Conservation (phyloP, 164 flowering plant species). For the Aristolochia californica region DNA sequence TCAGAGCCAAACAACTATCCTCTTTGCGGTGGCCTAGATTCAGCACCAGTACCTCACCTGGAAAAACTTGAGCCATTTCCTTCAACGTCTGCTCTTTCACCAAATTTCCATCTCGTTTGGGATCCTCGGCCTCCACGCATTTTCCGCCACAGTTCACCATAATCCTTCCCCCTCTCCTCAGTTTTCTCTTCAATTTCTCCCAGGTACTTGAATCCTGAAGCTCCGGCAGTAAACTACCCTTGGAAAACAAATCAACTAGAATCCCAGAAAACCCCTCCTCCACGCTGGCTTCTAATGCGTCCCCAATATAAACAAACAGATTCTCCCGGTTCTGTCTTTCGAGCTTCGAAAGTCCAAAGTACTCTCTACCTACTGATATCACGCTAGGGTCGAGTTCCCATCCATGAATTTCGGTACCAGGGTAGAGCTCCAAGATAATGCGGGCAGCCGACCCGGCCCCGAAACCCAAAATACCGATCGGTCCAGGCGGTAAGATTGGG, state of each 20-base stretch:
- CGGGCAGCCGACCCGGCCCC: constrained; percentile 85
- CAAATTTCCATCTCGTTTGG: constrained; percentile 42
- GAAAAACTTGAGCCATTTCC: constrained; percentile 58
- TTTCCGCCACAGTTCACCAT: constrained; percentile 95
- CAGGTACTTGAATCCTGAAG: constrained; percentile 45
- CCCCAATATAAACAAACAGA: constrained; percentile 50
- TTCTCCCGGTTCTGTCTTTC: constrained; percentile 36
- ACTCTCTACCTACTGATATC: constrained; percentile 64
- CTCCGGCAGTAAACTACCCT: constrained; percentile 53
- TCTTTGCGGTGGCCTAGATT: constrained; percentile 41
- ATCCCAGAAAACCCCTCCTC: constrained; percentile 49
- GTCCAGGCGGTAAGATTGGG: constrained; percentile 65
- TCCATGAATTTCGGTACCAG: constrained; percentile 46
- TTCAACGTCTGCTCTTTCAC: constrained; percentile 65
- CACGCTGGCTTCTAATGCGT: constrained; percentile 45
- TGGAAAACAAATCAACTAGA: constrained; percentile 46
- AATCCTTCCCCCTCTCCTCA: constrained; percentile 80
- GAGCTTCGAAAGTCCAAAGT: constrained; percentile 47
- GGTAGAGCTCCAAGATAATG: constrained; percentile 47
- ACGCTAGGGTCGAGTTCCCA: constrained; percentile 91
- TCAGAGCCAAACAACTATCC: constrained; percentile 67
- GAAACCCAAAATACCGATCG: constrained; percentile 74
- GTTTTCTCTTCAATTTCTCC: constrained; percentile 35
- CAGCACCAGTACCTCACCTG: constrained; percentile 38
- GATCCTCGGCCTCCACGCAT: constrained; percentile 81